Base-by-base conservation (phyloP, 2,329 filamentous ascomycete genomes). In the Sporothrix phasma region DNA sequence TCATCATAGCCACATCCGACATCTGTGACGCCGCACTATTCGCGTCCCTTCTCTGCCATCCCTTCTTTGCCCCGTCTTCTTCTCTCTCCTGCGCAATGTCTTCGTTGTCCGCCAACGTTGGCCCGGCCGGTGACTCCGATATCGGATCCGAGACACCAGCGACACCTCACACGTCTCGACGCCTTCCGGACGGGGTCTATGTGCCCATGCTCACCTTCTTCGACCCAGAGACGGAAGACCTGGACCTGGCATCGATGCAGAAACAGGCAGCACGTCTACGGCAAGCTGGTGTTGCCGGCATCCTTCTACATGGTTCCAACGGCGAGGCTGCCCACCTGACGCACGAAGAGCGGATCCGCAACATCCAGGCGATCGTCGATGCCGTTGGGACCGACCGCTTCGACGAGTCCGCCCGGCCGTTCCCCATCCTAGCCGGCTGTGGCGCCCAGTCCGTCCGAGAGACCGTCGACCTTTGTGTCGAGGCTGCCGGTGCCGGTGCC, bases 241-340 rank as follows among this genome's bases (percentile, higher is more conserved):
- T 86, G 58, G 83, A 87, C 68, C 64, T 81, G n/a, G 74, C 76
- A 22, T 78, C 80, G 4, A 81, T 80, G 31, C 74, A 76, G 61
- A 75, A 75, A 24, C 80, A 82, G 66, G 84, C 84, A 31, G 76
- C 83, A 24, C 81, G 84, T 60, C 80, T 90, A 3, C 85, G 83
- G 53, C 74, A 81, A 64, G 80, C 85, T 24, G 87, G 86, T 41
- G 80, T 90, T 47, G 80, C 85, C 19, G 87, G 87, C 49, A 77
- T 90, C 61, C 83, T 88, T 22, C 85, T 84, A 3, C 87, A 89
- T 72, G 87, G 87, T 45, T 88, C 85, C 69, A 90, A 90, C 71
- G 88, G 87, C 70, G 88, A 90, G 75, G 88, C 88, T 0, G 86
- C 88, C 2, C 87, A 90, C 71, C 78, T 90, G 10, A 82, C 83